Evolutionary conservation across 169 alveolate genomes (phyloP).

Genomic region (Perkinsus chesapeaki): DNA sequence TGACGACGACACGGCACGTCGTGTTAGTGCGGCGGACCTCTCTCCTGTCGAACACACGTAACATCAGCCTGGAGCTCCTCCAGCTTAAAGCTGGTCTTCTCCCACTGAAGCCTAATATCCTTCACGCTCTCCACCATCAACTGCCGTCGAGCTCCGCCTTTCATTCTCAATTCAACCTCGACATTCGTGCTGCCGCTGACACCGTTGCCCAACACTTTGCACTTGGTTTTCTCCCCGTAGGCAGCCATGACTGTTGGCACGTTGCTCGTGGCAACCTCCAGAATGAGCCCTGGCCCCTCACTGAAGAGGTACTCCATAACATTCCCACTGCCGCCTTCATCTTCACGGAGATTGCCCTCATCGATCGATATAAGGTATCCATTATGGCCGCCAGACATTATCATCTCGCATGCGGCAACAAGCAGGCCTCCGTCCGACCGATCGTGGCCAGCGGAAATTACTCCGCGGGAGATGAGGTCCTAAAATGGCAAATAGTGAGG

Average conservation of each 20-base stretch:
- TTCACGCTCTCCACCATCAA: not conserved
- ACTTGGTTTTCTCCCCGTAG: not conserved
- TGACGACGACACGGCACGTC: not conserved
- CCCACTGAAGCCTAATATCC: slow-evolving; percentile 5
- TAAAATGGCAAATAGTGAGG: not conserved
- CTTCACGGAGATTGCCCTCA: not conserved
- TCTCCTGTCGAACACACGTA: not conserved
- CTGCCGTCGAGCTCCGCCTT: not conserved
- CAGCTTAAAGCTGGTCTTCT: slow-evolving; percentile 3
- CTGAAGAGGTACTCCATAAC: not conserved
- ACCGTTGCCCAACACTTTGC: not conserved
- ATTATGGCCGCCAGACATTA: not conserved
- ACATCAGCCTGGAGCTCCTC: not conserved
- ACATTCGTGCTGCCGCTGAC: not conserved
- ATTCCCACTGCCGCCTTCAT: not conserved
- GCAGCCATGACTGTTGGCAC: not conserved
- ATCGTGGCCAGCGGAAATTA: slow-evolving; percentile 11
- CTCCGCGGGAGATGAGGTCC: not conserved
- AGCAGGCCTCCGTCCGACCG: slow-evolving; percentile 12
- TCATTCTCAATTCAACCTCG: not conserved
- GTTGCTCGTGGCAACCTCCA: slow-evolving; percentile 2
- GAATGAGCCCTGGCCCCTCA: slow-evolving; percentile 12
- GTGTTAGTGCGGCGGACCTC: not conserved
- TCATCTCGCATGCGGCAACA: slow-evolving; percentile 6
- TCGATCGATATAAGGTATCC: not conserved